Evolutionary conservation across 495 filamentous ascomycete genomes (phyloP).

Genomic region (Massariosphaeria phaeospora): DNA sequence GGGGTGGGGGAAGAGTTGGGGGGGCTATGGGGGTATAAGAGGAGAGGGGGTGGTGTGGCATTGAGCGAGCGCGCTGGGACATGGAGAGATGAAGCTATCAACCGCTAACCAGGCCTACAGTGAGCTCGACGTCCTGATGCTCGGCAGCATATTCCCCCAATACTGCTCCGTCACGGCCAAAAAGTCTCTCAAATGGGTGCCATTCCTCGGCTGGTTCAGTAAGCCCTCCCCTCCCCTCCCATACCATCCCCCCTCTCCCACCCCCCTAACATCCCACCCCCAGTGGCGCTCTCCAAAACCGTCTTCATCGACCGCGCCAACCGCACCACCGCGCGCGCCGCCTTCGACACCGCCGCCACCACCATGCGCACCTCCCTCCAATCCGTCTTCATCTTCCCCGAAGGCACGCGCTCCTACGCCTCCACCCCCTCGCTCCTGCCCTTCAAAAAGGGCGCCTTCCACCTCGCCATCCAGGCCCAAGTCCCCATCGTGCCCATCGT

Average conservation of each 20-base stretch:
- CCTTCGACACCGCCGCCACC: slow-evolving; percentile 74
- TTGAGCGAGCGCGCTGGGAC: no score
- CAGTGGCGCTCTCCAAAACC: slow-evolving; percentile 74
- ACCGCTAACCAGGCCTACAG: slow-evolving; percentile 25
- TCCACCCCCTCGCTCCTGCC: slow-evolving; percentile 72
- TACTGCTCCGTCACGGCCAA: slow-evolving; percentile 95
- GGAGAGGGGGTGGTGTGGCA: no score
- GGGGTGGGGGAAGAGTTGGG: no score
- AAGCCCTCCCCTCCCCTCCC: slow-evolving; percentile 12
- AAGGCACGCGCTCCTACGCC: slow-evolving; percentile 88
- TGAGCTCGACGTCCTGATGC: slow-evolving; percentile 88
- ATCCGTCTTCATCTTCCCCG: slow-evolving; percentile 78
- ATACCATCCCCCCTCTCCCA: not conserved
- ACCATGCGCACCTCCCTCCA: slow-evolving; percentile 73
- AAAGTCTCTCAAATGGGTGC: slow-evolving; percentile 70
- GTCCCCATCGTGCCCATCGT: slow-evolving; percentile 90
- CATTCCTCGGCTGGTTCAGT: slow-evolving; percentile 93
- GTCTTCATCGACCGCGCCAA: slow-evolving; percentile 94
- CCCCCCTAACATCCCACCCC: not conserved
- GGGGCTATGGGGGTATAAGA: no score
- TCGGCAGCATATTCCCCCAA: slow-evolving; percentile 79
- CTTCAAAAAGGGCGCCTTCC: slow-evolving; percentile 99
- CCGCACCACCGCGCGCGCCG: slow-evolving; percentile 69
- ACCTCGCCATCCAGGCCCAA: slow-evolving; percentile 87
- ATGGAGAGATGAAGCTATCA: no score